A percentile compares a stretch with the other conserved stretches of the same genome.
Evolutionary conservation across 1,139 yeast genomes (phyloP).

Genomic region (Yamadazyma atlantica): DNA sequence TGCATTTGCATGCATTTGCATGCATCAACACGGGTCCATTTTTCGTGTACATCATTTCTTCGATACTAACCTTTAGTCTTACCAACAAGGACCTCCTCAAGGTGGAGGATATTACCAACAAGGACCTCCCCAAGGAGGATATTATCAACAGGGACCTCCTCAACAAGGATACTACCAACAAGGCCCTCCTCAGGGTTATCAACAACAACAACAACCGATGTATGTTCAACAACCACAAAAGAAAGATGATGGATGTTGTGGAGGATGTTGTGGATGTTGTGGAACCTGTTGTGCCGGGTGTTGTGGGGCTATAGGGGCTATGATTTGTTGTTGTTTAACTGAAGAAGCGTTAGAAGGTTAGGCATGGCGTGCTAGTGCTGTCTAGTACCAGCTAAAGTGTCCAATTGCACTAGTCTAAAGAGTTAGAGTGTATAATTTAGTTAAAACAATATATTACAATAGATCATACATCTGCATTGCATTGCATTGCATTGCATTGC

Average conservation of each 20-base stretch:
- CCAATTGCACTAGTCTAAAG: no score
- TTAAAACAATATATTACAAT: no score
- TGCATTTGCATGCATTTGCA: no score
- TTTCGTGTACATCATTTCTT: no score
- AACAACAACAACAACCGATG: slow-evolving; percentile 44
- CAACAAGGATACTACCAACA: slow-evolving; percentile 33
- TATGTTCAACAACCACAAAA: slow-evolving; percentile 40
- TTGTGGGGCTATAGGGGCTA: slow-evolving; percentile 46
- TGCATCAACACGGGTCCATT: background rate
- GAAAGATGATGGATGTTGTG: slow-evolving; percentile 23
- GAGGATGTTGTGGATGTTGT: slow-evolving; percentile 32
- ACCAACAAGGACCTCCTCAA: slow-evolving; percentile 30
- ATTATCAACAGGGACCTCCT: slow-evolving; percentile 39
- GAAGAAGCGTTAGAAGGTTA: slow-evolving; percentile 15
- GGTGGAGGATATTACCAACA: slow-evolving; percentile 11
- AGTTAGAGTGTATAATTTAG: background rate
- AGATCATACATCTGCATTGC: no score
- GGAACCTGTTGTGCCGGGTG: slow-evolving; percentile 38
- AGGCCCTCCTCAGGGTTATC: slow-evolving; percentile 31
- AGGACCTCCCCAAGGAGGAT: background rate
- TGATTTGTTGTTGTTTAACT: slow-evolving; percentile 48
- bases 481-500: no score
- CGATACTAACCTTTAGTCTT: slow-evolving; percentile 1
- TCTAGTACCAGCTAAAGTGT: no score
- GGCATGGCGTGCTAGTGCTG: no score